A percentile compares a stretch with the other conserved stretches of the same genome.
Evolutionary conservation across 768 basidiomycete species (phyloP).

Genomic region (Naematelia encephala): DNA sequence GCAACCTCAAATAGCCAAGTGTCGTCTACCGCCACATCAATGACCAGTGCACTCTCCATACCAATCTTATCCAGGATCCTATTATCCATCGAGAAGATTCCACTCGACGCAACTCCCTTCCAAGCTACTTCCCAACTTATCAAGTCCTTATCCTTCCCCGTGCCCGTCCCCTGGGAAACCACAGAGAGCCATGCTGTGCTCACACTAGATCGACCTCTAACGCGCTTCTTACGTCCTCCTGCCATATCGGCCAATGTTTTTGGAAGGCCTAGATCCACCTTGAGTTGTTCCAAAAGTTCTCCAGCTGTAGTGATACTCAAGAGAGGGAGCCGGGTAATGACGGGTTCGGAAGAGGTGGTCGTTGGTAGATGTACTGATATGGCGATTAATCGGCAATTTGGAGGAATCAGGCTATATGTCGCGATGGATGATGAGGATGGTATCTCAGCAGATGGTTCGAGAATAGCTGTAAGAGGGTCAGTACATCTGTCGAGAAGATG

Average conservation of each 20-base stretch:
- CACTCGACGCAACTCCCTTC: background rate
- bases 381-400: conserved; percentile 11
- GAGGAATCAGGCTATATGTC: conserved; percentile 18
- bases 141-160: background rate
- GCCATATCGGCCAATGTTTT: background rate
- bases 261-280: conserved; percentile 20
- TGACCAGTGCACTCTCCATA: background rate
- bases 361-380: conserved; percentile 22
- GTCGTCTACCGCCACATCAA: conserved; percentile 22
- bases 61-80: background rate
- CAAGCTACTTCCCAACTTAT: conserved; percentile 1
- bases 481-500: background rate
- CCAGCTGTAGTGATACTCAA: background rate
- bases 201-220: background rate
- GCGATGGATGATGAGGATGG: background rate
- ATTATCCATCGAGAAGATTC: background rate
- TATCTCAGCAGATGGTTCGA: background rate
- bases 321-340: conserved; percentile 4
- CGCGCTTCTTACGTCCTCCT: conserved; percentile 1
- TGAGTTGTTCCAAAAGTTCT: conserved; percentile 15
- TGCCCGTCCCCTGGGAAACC: background rate
- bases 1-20: conserved; percentile 27
- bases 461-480: conserved; percentile 3
- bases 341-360: conserved; percentile 11
- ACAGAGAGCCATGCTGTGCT: background rate